phyloP scores from a whole-genome alignment of 495 filamentous ascomycete genomes.

The Aspergillus asperescens region DNA sequence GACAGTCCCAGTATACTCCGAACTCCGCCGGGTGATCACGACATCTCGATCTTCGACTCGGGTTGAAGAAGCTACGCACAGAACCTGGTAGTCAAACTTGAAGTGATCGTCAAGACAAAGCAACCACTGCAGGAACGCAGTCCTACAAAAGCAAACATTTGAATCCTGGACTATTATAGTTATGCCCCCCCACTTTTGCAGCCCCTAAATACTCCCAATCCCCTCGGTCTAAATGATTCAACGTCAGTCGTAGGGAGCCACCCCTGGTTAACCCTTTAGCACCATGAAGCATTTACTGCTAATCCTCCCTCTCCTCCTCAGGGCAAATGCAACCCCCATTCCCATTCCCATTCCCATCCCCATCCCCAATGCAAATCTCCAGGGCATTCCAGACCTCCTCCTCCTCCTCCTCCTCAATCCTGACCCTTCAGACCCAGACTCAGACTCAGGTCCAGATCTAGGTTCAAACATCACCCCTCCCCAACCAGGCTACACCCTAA shows the following conservation, averaged over 20 bases:
- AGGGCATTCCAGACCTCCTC: neutral
- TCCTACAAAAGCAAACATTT: slow-evolving; percentile 7
- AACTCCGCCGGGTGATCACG: neutral
- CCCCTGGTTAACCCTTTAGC: neutral
- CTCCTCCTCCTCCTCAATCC: no score
- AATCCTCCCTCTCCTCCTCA: neutral
- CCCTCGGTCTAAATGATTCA: neutral
- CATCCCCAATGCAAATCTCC: neutral
- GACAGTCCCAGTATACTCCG: neutral
- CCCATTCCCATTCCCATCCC: neutral
- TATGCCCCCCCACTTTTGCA: neutral
- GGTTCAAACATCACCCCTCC: neutral
- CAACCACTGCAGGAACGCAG: slow-evolving; percentile 4
- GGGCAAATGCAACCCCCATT: neutral
- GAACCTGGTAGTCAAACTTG: slow-evolving; percentile 2
- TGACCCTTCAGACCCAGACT: neutral
- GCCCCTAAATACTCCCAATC: neutral
- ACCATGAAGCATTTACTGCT: neutral
- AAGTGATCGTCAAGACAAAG: neutral
- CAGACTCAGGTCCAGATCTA: neutral
- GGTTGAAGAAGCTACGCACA: no score
- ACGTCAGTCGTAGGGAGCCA: neutral
- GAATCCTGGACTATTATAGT: neutral
- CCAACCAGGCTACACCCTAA: slow-evolving; percentile 3
- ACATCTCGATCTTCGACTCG: slow-evolving; percentile 2